Percentiles rank a stretch among this genome's conserved stretches.
Conservation (phyloP, 495 filamentous ascomycete genomes). For the Penicillium maclennaniae region DNA sequence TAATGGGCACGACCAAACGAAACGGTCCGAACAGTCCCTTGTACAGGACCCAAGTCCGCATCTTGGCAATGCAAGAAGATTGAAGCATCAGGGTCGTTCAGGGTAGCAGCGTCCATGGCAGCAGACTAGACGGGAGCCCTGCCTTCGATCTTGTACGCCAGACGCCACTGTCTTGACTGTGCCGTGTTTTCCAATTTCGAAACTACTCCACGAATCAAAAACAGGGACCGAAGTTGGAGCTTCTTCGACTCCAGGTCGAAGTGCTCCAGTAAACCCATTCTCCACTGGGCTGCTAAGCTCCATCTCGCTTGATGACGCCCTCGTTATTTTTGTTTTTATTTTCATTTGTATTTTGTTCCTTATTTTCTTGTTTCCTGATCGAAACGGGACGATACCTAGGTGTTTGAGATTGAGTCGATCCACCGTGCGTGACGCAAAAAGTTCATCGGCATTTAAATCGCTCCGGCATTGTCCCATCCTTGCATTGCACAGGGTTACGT, state of each 20-base stretch:
- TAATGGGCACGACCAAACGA: not conserved
- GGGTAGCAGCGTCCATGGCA: slow-evolving; percentile 15
- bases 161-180: slow-evolving; percentile 2
- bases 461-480: not conserved
- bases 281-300: slow-evolving; percentile 3
- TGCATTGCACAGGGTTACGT: not conserved
- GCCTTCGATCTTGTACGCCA: slow-evolving; percentile 9
- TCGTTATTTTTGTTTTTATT: no score
- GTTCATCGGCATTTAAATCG: not conserved
- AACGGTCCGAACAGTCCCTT: not conserved
- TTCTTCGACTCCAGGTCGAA: slow-evolving; percentile 19
- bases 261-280: slow-evolving; percentile 6
- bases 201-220: slow-evolving; percentile 7
- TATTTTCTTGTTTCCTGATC: not conserved
- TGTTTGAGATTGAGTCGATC: not conserved
- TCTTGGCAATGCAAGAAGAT: slow-evolving; percentile 1
- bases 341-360: no score
- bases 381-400: not conserved
- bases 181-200: slow-evolving; percentile 3
- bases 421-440: not conserved
- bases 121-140: slow-evolving; percentile 9
- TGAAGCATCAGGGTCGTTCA: slow-evolving; percentile 19
- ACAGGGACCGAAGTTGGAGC: slow-evolving; percentile 3
- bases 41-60: not conserved
- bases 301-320: not conserved